A percentile compares a stretch with the other conserved stretches of the same genome.
Conservation (phyloP, 2,329 filamentous ascomycete species). For the Cadophora malorum region DNA sequence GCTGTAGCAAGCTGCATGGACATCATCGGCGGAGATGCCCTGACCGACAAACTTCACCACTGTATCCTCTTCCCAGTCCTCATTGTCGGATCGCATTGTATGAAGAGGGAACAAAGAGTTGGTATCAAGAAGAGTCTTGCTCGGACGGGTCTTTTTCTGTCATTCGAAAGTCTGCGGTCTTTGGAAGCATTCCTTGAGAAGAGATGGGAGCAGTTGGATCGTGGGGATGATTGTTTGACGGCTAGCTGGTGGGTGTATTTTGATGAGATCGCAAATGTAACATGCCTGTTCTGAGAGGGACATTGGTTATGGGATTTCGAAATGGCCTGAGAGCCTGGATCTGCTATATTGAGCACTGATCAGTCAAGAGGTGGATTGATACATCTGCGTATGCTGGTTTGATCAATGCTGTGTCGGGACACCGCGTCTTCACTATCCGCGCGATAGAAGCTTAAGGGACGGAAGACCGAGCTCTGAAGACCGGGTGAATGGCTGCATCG, state of each 20-base stretch:
- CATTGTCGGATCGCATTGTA: constrained; percentile 48
- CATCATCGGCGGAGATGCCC: constrained; percentile 47
- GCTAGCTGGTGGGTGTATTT: constrained; percentile 41
- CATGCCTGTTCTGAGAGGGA: constrained; percentile 38
- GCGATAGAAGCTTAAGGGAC: not conserved
- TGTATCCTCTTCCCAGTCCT: constrained; percentile 50
- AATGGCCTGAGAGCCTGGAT: not conserved
- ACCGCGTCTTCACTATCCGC: too few species aligned
- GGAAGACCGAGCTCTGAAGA: not conserved
- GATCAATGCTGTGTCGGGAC: not conserved
- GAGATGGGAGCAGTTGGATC: constrained; percentile 38
- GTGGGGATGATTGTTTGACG: constrained; percentile 22
- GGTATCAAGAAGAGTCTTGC: constrained; percentile 37
- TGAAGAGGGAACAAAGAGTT: constrained; percentile 43
- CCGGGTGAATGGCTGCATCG: not conserved
- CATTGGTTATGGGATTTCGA: not conserved
- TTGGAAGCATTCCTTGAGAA: constrained; percentile 37
- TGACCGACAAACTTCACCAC: constrained; percentile 49
- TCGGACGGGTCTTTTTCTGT: constrained; percentile 36
- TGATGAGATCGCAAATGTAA: constrained; percentile 39
- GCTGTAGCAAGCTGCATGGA: constrained; percentile 48
- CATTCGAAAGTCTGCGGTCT: constrained; percentile 40
- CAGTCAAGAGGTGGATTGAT: not conserved
- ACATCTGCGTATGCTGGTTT: not conserved
- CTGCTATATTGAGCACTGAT: not conserved